Evolutionary conservation across 2,329 filamentous ascomycete species (phyloP).

Genomic region (Coniosporium tulheliwenetii): DNA sequence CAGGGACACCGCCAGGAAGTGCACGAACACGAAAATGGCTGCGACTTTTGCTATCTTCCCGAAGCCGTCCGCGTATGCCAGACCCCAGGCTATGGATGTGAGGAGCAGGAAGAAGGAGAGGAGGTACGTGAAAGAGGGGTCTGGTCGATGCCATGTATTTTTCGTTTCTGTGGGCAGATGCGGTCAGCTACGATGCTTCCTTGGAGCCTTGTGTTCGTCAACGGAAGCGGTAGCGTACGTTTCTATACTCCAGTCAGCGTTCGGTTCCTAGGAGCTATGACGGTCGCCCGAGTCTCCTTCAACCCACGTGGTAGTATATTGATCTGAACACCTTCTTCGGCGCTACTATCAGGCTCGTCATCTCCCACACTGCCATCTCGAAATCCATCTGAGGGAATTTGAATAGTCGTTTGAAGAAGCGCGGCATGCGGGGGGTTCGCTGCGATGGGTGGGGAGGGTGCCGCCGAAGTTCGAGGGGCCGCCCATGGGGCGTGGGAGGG

Average conservation of each 20-base stretch:
- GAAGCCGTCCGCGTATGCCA: constrained; percentile 34
- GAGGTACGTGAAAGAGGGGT: constrained; percentile 55
- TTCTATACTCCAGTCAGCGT: constrained; percentile 9
- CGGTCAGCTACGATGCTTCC: background rate
- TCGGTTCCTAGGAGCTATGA: too few species aligned
- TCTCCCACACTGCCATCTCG: constrained; percentile 59
- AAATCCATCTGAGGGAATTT: constrained; percentile 64
- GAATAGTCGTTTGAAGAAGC: constrained; percentile 53
- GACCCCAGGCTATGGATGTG: constrained; percentile 41
- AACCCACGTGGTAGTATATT: constrained; percentile 51
- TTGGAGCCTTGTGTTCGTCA: background rate
- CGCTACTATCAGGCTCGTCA: constrained; percentile 51
- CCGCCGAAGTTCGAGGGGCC: constrained; percentile 36
- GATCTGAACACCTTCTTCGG: constrained; percentile 57
- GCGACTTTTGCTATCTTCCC: constrained; percentile 26
- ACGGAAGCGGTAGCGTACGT: constrained; percentile 7
- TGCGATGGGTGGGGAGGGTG: constrained; percentile 31
- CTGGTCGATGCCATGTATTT: constrained; percentile 54
- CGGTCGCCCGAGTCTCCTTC: too few species aligned
- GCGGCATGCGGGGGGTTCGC: constrained; percentile 43
- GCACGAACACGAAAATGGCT: constrained; percentile 35
- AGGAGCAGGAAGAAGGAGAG: constrained; percentile 47
- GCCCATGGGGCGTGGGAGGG: constrained; percentile 41
- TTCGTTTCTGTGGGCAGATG: constrained; percentile 36
- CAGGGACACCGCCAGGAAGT: constrained; percentile 46